Conservation (phyloP, 306 rosid genomes). For the Trichosanthes truncata region DNA sequence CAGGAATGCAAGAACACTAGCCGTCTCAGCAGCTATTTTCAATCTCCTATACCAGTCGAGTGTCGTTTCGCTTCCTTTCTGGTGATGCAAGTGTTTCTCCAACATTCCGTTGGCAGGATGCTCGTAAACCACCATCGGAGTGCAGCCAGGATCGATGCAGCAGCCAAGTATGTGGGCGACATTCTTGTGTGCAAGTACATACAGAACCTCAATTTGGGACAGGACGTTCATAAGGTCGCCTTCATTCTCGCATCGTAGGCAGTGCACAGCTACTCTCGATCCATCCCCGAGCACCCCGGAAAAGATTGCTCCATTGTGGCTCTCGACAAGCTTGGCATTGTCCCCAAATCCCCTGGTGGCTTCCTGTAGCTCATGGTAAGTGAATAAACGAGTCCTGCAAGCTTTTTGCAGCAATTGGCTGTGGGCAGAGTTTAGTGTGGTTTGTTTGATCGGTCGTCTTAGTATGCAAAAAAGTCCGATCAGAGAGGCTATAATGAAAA, state of each 20-base stretch:
- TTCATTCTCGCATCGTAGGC: constrained; percentile 49
- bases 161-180: constrained; percentile 64
- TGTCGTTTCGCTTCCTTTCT: constrained; percentile 30
- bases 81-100: constrained; percentile 54
- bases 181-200: constrained; percentile 43
- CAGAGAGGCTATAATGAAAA: constrained; percentile 56
- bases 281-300: constrained; percentile 68
- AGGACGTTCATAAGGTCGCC: constrained; percentile 48
- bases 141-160: constrained; percentile 48
- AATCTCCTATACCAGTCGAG: constrained; percentile 78
- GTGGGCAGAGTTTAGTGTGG: constrained; percentile 32
- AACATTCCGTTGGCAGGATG: constrained; percentile 66
- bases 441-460: constrained; percentile 36
- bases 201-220: constrained; percentile 62
- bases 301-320: constrained; percentile 41
- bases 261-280: constrained; percentile 66
- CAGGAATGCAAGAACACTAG: constrained; percentile 55
- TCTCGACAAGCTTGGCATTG: constrained; percentile 38
- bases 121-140: constrained; percentile 62
- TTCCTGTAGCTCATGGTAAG: constrained; percentile 54
- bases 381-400: constrained; percentile 51
- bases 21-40: constrained; percentile 66
- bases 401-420: constrained; percentile 49
- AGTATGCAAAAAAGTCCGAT: constrained; percentile 46
- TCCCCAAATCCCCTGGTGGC: constrained; percentile 65